Conservation (phyloP, 2,329 filamentous ascomycete species). For the Fusarium sp. region DNA sequence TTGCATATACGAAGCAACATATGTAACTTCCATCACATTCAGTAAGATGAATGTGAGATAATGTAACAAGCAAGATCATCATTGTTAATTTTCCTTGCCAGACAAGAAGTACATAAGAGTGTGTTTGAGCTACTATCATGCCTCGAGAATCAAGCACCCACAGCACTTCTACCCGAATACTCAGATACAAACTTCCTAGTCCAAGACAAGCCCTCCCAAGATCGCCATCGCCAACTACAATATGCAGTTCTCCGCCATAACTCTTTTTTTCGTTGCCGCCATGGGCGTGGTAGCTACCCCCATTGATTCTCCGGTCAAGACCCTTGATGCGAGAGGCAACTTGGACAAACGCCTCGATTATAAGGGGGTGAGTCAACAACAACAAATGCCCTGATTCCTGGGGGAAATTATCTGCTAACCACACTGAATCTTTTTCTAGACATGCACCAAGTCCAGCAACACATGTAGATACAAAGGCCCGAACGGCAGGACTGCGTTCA, state of each 20-base stretch:
- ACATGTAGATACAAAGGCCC: background rate
- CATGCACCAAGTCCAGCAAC: background rate
- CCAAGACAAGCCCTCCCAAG: background rate
- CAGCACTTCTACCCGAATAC: background rate
- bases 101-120: background rate
- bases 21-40: background rate
- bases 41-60: too few relatives aligned
- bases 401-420: rapidly evolving
- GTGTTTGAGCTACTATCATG: background rate
- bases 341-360: background rate
- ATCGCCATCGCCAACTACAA: background rate
- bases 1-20: background rate
- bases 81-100: rapidly evolving
- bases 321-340: background rate
- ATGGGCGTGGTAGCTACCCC: background rate
- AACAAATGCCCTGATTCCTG: rapidly evolving
- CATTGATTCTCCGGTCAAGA: background rate
- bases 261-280: background rate
- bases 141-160: background rate
- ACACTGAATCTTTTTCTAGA: background rate
- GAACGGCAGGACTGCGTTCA: background rate
- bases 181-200: background rate
- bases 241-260: background rate
- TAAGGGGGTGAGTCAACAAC: background rate
- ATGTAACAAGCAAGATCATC: background rate